These are phyloP conservation scores for Ustilago xerochloae DNA, from an alignment of 1,284 basidiomycete genomes.

Conservation along the genomic window DNA sequence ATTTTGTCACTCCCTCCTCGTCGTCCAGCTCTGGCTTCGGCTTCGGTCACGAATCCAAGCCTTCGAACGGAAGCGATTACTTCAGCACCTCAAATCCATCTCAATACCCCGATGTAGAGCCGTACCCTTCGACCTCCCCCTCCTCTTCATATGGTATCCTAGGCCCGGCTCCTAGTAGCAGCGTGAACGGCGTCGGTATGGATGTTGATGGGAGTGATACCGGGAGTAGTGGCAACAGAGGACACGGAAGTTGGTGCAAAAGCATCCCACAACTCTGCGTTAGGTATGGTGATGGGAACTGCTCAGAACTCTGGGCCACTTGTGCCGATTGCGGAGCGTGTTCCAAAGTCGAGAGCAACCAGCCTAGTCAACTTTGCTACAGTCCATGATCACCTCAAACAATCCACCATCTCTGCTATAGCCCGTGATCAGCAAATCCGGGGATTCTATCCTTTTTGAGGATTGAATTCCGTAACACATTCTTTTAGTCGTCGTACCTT, in stretches of 20 bases:
- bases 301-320: constrained; percentile 57
- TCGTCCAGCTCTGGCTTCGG: constrained; percentile 18
- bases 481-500: background rate
- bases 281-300: constrained; percentile 41
- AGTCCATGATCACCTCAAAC: constrained; percentile 32
- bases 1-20: constrained; percentile 29
- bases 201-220: constrained; percentile 33
- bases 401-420: constrained; percentile 49
- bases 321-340: constrained; percentile 53
- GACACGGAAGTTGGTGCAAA: constrained; percentile 55
- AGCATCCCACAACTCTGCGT: constrained; percentile 62
- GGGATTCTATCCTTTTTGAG: constrained; percentile 21
- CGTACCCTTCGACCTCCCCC: constrained; percentile 33
- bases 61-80: constrained; percentile 31
- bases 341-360: constrained; percentile 35
- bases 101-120: constrained; percentile 31
- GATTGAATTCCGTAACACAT: background rate
- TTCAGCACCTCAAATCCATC: constrained; percentile 13
- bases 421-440: constrained; percentile 36
- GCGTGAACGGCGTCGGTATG: constrained; percentile 24
- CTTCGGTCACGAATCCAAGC: constrained; percentile 28
- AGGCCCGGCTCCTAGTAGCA: constrained; percentile 25
- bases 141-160: constrained; percentile 34
- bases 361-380: constrained; percentile 36
- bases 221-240: background rate